phyloP scores from a whole-genome alignment of 441 rosid genomes.

The Pelargonium myrrhifolium region DNA sequence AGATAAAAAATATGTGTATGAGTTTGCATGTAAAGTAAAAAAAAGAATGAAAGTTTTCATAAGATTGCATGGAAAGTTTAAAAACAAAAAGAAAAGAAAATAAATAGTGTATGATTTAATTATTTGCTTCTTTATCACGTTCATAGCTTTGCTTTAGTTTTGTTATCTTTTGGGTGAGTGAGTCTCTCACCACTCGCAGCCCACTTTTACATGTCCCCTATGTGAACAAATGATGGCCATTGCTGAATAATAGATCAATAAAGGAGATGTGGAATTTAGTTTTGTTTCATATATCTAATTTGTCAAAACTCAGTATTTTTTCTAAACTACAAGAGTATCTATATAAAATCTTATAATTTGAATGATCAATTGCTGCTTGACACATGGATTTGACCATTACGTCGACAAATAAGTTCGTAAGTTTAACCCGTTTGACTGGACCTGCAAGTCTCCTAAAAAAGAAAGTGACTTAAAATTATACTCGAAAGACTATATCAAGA shows the following conservation, averaged over 20 bases:
- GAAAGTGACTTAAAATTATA: too few species aligned
- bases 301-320: too few species aligned
- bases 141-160: conserved; percentile 6
- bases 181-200: background rate
- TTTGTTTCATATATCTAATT: too few species aligned
- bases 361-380: too few species aligned
- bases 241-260: background rate
- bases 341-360: too few species aligned
- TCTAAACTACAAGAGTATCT: too few species aligned
- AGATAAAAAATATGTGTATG: background rate
- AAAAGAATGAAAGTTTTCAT: background rate
- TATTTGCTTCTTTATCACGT: conserved; percentile 9
- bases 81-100: background rate
- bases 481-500: too few species aligned
- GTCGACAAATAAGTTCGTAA: too few species aligned
- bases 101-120: background rate
- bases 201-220: conserved; percentile 6
- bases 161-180: background rate
- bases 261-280: background rate
- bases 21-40: conserved; percentile 1
- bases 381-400: too few species aligned
- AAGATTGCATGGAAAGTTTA: conserved; percentile 2
- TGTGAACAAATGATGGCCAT: conserved; percentile 1
- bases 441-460: too few species aligned
- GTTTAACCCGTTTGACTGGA: too few species aligned